Base-by-base conservation (phyloP, 2,329 filamentous ascomycete genomes). In the Xylariaceae sp. region DNA sequence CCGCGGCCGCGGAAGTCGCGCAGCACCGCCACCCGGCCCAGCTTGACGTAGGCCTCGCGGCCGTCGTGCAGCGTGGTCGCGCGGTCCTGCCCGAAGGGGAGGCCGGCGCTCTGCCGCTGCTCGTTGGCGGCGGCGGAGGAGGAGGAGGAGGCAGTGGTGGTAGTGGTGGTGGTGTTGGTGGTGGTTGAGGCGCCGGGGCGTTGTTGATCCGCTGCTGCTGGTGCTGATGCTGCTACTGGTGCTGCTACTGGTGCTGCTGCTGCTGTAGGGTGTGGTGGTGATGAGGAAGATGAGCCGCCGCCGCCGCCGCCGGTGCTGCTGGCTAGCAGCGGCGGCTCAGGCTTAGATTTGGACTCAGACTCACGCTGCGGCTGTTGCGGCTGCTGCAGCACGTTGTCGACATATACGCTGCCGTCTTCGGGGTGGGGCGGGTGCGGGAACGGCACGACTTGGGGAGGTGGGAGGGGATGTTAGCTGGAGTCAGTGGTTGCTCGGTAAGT, bases 21-120 rank as follows among this genome's bases (percentile, higher is more conserved):
- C 11, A 83, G 46, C 0, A 92, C 80, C 0, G 86, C 83, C 18
- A 95, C 65, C 1, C 86, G 74, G 5, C 86, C 86, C 2, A 95
- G 61, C 60, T 90, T 93, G 42, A 94, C 67, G 57, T 90, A 94
- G 0, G 83, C 77, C 50, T 93, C 86, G 23, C 64, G 52, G 5
- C 71, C 73, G 49, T 83, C 69, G 52, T 75, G 71, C 44, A 68
- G 62, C 31, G 59, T 67, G 25, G 70, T 76, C 28, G 57, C 47
- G 3, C 65, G 60, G 51, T 75, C 69, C 8, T 15, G 16, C n/a
- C 46, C 46, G 30, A 45, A 49, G 12, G 47, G 45, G 21, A 47
- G 16, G 3, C 38, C 38, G 14, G 26, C 48, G 14, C 41, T 56
- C 45, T 42, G 44, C 9, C 47, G 47, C 30, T 42, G 37, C 29